These are phyloP conservation scores for Zelonia costaricensis DNA, from an alignment of 208 protist genomes.

Conservation along the genomic window DNA sequence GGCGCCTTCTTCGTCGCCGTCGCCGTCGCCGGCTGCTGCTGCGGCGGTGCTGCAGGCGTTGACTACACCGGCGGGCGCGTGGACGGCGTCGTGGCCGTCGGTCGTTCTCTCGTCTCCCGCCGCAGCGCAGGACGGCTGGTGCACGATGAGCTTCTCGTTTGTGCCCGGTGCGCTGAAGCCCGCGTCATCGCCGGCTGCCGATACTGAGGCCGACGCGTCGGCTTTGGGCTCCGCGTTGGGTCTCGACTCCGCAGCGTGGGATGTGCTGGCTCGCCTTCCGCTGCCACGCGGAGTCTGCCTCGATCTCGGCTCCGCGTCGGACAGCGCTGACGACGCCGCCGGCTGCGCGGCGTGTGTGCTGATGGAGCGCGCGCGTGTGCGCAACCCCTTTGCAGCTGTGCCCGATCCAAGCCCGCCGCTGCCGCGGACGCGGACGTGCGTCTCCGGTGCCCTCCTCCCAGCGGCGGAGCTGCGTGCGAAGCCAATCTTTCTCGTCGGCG, in stretches of 20 bases:
- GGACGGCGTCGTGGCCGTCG: background rate
- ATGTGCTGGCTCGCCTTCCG: constrained; percentile 7
- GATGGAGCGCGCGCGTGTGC: constrained; percentile 2
- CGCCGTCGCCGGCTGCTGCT: background rate
- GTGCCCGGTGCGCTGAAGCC: constrained; percentile 1
- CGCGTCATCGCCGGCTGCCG: background rate
- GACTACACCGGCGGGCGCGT: background rate
- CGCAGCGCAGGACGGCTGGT: background rate
- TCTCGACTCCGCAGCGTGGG: background rate
- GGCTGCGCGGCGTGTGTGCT: constrained; percentile 9
- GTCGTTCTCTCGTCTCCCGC: background rate
- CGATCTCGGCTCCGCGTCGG: too few relatives aligned
- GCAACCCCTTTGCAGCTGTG: background rate
- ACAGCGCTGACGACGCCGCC: background rate
- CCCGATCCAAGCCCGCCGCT: background rate
- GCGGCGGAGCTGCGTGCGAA: constrained; percentile 10
- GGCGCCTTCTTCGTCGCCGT: too few relatives aligned
- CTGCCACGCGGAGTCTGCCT: constrained; percentile 11
- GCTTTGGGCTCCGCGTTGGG: background rate
- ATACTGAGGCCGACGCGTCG: background rate
- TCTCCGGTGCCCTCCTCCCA: too few relatives aligned
- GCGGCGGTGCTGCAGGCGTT: constrained; percentile 1
- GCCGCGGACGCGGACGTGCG: too few relatives aligned
- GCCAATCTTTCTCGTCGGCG: constrained; percentile 96
- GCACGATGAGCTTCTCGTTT: constrained; percentile 3